phyloP scores from a whole-genome alignment of 208 protist species.

The Leishmania gerbilli region DNA sequence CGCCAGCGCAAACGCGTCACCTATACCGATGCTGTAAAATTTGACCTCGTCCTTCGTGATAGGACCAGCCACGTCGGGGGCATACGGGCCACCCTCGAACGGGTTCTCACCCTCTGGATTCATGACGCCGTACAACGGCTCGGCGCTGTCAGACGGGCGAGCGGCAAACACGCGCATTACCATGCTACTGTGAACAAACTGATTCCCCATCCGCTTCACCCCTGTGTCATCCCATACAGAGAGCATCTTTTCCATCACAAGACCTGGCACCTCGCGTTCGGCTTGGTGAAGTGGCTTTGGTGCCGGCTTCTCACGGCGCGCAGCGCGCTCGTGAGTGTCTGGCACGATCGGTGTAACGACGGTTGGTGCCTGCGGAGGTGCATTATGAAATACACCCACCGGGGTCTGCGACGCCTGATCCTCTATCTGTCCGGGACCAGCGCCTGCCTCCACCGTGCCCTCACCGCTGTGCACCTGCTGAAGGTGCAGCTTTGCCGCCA shows the following conservation, averaged over 20 bases:
- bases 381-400: constrained; percentile 25
- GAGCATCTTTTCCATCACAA: constrained; percentile 75
- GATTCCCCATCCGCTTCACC: constrained; percentile 56
- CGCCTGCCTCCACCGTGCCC: constrained; percentile 60
- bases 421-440: constrained; percentile 46
- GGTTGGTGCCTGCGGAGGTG: constrained; percentile 31
- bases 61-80: background rate
- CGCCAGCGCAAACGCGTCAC: constrained; percentile 59
- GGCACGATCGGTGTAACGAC: constrained; percentile 17
- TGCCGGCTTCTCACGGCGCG: constrained; percentile 53
- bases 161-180: constrained; percentile 88
- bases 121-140: constrained; percentile 51
- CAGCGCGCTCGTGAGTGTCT: constrained; percentile 37
- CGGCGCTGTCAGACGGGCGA: constrained; percentile 38
- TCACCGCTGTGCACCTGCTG: constrained; percentile 84
- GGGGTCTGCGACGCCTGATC: constrained; percentile 16
- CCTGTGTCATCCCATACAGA: constrained; percentile 83
- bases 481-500: constrained; percentile 87
- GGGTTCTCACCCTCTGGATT: constrained; percentile 56
- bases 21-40: constrained; percentile 31
- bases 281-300: constrained; percentile 87
- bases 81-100: constrained; percentile 19
- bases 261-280: constrained; percentile 54
- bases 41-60: background rate
- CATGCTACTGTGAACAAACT: constrained; percentile 91